These are phyloP conservation scores for Mycena polygramma DNA, from an alignment of 768 basidiomycete species.

Conservation along the genomic window DNA sequence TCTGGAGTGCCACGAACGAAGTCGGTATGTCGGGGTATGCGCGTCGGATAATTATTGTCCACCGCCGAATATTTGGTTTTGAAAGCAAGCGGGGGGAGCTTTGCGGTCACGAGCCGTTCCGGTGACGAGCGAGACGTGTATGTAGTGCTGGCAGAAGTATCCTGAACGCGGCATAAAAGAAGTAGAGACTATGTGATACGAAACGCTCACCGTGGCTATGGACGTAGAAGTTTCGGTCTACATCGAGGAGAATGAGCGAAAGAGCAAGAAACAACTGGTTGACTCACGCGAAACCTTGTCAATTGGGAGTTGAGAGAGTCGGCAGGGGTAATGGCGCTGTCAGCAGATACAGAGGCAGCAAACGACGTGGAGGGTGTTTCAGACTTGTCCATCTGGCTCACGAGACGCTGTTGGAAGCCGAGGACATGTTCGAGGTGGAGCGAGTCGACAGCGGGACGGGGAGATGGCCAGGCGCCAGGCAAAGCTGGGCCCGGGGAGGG, in stretches of 20 bases:
- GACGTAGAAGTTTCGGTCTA: conserved; percentile 37
- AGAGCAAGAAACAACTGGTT: not conserved
- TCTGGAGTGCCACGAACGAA: conserved; percentile 13
- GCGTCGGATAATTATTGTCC: conserved; percentile 28
- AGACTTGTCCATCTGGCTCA: conserved; percentile 29
- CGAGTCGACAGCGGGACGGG: conserved; percentile 27
- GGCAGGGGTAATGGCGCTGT: conserved; percentile 27
- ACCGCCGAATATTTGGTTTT: conserved; percentile 27
- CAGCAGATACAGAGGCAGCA: conserved; percentile 23
- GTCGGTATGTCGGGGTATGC: conserved; percentile 37
- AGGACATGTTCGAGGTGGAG: conserved; percentile 47
- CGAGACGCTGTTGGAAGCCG: conserved; percentile 45
- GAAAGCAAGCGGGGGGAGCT: conserved; percentile 29
- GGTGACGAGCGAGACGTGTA: conserved; percentile 38
- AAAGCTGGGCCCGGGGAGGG: conserved; percentile 46
- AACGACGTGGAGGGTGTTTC: conserved; percentile 25
- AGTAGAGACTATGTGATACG: not conserved
- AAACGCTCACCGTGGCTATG: conserved; percentile 38
- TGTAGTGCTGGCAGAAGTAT: conserved; percentile 39
- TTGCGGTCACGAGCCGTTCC: conserved; percentile 26
- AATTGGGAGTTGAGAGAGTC: conserved; percentile 41
- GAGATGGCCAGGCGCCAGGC: conserved; percentile 62
- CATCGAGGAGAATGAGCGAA: conserved; percentile 6
- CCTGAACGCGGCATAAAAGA: conserved; percentile 22
- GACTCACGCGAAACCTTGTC: conserved; percentile 38